Evolutionary conservation across 2,329 filamentous ascomycete species (phyloP).

Genomic region (Aureobasidium namibiae): DNA sequence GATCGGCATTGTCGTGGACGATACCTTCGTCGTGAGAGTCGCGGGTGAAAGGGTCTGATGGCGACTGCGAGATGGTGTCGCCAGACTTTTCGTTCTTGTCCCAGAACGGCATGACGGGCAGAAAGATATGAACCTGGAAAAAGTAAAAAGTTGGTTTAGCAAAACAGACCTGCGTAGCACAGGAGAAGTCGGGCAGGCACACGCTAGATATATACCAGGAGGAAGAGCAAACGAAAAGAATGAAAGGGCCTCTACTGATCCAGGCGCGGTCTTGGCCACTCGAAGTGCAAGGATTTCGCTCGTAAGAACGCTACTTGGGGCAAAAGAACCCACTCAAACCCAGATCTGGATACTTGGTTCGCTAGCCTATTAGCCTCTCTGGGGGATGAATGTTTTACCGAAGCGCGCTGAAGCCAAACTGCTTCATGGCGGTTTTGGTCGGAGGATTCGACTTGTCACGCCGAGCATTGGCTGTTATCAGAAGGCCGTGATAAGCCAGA

Average conservation of each 20-base stretch:
- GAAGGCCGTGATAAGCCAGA: background rate
- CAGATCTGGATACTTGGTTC: background rate
- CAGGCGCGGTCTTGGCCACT: constrained; percentile 3
- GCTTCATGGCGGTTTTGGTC: background rate
- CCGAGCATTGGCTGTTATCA: background rate
- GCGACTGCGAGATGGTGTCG: background rate
- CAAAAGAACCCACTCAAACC: constrained; percentile 7
- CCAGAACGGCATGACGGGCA: constrained; percentile 9
- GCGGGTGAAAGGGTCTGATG: background rate
- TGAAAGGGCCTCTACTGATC: constrained; percentile 2
- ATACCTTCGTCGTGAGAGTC: constrained; percentile 17
- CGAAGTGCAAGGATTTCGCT: constrained; percentile 1
- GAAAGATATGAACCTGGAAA: background rate
- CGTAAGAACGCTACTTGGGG: constrained; percentile 10
- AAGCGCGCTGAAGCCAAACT: background rate
- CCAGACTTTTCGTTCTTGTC: constrained; percentile 9
- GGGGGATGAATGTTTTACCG: background rate
- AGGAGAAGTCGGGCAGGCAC: background rate
- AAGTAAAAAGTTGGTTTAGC: background rate
- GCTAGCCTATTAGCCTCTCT: background rate
- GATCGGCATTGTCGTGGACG: constrained; percentile 26
- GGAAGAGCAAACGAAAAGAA: background rate
- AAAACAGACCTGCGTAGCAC: background rate
- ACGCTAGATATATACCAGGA: background rate
- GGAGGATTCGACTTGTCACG: background rate